These are phyloP conservation scores for Anaeromyces robustus DNA, from an alignment of 192 early-diverging fungal species.

Conservation along the genomic window DNA sequence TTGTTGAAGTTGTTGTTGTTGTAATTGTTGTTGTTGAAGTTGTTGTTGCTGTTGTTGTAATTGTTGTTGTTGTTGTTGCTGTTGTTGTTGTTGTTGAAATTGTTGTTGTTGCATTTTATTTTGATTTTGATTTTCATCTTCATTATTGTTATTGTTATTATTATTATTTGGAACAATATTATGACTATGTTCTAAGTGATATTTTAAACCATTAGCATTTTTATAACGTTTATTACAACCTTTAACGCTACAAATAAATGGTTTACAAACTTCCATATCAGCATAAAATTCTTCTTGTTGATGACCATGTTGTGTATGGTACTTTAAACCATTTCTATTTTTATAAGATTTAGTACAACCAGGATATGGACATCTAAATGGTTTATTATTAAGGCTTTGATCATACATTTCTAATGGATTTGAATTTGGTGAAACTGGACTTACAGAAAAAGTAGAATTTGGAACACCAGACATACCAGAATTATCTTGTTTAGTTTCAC, in stretches of 20 bases:
- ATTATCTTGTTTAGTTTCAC: not conserved
- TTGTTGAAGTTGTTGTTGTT: not conserved
- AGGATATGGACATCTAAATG: conserved; percentile 58
- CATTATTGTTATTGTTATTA: not conserved
- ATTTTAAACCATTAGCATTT: conserved; percentile 91
- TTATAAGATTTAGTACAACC: conserved; percentile 90
- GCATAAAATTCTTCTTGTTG: not conserved
- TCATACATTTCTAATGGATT: not conserved
- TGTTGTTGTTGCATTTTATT: not conserved
- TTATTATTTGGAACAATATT: not conserved
- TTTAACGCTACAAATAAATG: conserved; percentile 58
- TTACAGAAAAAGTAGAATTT: not conserved
- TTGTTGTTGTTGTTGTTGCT: not conserved
- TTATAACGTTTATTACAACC: conserved; percentile 91
- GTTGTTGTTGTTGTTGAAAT: not conserved
- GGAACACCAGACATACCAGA: no score
- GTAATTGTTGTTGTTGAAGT: not conserved
- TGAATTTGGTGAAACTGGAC: not conserved
- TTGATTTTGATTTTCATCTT: not conserved
- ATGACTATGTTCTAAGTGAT: conserved; percentile 86
- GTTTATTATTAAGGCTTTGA: conserved; percentile 19
- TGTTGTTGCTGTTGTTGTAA: not conserved
- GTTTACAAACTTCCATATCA: conserved; percentile 18
- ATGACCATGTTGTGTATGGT: conserved; percentile 86
- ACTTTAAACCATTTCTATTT: conserved; percentile 91